Base-by-base conservation (phyloP, 257 asterid genomes). In the Solanum okadae region DNA sequence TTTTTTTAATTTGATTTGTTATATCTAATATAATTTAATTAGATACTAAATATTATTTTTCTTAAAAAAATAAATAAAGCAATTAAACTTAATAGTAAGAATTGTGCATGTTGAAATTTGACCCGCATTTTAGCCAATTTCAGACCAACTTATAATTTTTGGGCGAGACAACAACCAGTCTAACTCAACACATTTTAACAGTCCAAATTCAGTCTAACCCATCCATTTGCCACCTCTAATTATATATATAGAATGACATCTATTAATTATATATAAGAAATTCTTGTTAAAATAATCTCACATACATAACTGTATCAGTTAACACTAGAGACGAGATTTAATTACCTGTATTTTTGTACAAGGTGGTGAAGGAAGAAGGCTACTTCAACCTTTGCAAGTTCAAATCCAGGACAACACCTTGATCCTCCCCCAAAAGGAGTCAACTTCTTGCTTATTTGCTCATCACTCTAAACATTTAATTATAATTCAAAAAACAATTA, bases 361-460 rank as follows among this genome's bases (percentile, higher is more conserved):
- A 93, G 95, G 89, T 94, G 97, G 91, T 95, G 95, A 59, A 95
- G 94, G 89, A 95, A 95, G 87, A 95, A 93, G 5, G 97, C 94
- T 44, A 95, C 97, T 93, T 95, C 98, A 88, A 95, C 93, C 89
- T 94, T 95, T 8, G 96, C 98, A 61, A 95, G 93, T 92, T 95
- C 98, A 84, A 93, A 95, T 27, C 98, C 98, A 22, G 97, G 98
- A 89, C 97, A 95, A 87, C 94, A 94, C 38, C 97, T 92, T 61
- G 95, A 92, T 83, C 98, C 98, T 91, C 98, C 98, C 68, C 98
- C 98, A 89, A 95, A 95, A 59, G 98, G 97, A 29, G 94, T 95
- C 65, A 95, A 92, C 89, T 93, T 95, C 93, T 95, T 94, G 93
- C 96, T 91, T 40, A 91, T 86, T 89, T 94, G 95, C 87, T 94